phyloP scores from a whole-genome alignment of 768 basidiomycete species.

The Tephrocybe sp. region DNA sequence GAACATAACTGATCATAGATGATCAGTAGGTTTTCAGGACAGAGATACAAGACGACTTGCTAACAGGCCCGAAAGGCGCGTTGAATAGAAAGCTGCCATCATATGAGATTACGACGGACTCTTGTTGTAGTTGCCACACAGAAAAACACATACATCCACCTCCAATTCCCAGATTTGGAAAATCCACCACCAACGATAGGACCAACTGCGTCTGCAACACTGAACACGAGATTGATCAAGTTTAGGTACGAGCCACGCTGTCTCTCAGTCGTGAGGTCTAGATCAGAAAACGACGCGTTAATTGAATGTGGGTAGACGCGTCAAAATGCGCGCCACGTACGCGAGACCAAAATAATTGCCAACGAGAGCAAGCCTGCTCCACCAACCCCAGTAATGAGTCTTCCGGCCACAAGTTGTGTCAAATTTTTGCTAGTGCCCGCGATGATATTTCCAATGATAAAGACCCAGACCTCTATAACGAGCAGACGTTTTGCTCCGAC shows the following conservation, averaged over 20 bases:
- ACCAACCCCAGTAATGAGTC: constrained; percentile 23
- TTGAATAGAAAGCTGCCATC: constrained; percentile 20
- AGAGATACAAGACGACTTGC: constrained; percentile 8
- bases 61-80: constrained; percentile 23
- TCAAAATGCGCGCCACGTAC: constrained; percentile 11
- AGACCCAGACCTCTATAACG: constrained; percentile 23
- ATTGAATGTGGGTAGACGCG: not conserved
- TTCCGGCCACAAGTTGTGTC: constrained; percentile 22
- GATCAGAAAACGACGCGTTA: not conserved
- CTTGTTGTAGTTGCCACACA: not conserved
- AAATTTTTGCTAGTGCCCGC: constrained; percentile 21
- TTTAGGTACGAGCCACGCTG: constrained; percentile 26
- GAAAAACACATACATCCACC: constrained; percentile 22
- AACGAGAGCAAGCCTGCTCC: constrained; percentile 23
- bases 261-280: constrained; percentile 24
- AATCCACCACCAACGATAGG: constrained; percentile 24
- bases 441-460: constrained; percentile 23
- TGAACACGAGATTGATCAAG: constrained; percentile 23
- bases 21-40: not conserved
- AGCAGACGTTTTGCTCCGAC: constrained; percentile 21
- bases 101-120: not conserved
- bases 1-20: constrained; percentile 17
- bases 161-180: constrained; percentile 24
- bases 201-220: constrained; percentile 22
- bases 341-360: constrained; percentile 19